These are phyloP conservation scores for Ceraceosorus bombacis DNA, from an alignment of 1,284 basidiomycete genomes.

Conservation along the genomic window DNA sequence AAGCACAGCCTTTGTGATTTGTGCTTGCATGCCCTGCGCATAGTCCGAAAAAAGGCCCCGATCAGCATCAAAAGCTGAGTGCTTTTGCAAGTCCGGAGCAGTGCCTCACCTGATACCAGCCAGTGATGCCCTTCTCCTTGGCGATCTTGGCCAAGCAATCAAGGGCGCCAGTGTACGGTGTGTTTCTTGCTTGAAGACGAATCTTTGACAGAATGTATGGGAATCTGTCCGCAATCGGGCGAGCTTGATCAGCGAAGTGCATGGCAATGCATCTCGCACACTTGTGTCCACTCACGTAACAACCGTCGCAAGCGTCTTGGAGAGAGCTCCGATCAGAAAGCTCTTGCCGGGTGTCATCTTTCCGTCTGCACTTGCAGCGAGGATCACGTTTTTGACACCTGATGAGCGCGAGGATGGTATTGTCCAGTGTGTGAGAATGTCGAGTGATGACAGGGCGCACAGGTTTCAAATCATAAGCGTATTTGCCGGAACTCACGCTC, in stretches of 20 bases:
- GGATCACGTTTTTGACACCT: constrained; percentile 63
- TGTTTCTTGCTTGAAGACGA: constrained; percentile 70
- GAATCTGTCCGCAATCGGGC: constrained; percentile 14
- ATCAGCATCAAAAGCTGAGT: not conserved
- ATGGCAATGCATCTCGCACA: not conserved
- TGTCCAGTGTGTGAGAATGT: too few species aligned
- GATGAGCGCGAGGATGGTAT: not conserved
- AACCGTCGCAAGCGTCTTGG: constrained; percentile 85
- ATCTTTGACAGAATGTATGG: constrained; percentile 85
- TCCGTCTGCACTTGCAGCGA: constrained; percentile 54
- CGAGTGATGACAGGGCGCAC: not conserved
- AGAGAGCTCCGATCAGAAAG: constrained; percentile 83
- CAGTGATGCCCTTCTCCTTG: constrained; percentile 56
- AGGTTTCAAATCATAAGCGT: not conserved
- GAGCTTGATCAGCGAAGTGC: not conserved
- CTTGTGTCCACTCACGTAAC: constrained; percentile 19
- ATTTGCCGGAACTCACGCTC: constrained; percentile 53
- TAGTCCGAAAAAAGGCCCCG: not conserved
- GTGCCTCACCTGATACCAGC: constrained; percentile 70
- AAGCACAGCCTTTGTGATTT: constrained; percentile 79
- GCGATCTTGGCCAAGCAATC: constrained; percentile 69
- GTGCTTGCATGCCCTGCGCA: constrained; percentile 72
- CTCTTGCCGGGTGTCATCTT: constrained; percentile 72
- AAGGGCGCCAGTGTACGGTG: constrained; percentile 62
- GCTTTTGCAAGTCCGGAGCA: not conserved